Evolutionary conservation across 805 yeast genomes (phyloP), one percentile per base, ranked within the genome.

Genomic region (Candida alai): DNA sequence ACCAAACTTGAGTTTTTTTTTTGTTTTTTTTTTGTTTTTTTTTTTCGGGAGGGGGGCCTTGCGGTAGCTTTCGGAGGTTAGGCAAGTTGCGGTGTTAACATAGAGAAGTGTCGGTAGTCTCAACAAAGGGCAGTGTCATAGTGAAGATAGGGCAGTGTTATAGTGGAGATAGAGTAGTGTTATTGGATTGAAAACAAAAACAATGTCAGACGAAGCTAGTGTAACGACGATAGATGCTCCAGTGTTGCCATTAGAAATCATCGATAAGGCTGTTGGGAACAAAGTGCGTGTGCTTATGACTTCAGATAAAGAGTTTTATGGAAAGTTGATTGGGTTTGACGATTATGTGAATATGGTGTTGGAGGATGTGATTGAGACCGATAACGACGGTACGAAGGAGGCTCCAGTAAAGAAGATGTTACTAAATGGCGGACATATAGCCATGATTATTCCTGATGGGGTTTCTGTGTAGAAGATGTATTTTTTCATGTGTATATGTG

Each of bases 281-380:
- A 70, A 73, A 36, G 78, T 90, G 25, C 76, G 84, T 73, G 84
- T 88, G 17, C 69, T 86, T 34, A 67, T 86, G 62, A 53, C 72
- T 28, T 65, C 60, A 41, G 67, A 71, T 39, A 77, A 77, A 54
- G 97, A 89, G 55, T 93, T 87, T 54, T 72, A 74, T n/a, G 98
- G 98, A 1, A 85, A 79, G 4, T 67, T 93, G 33, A 75, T 83
- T 19, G 97, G 97, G 1, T 90, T 90, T 58, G 98, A 93, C 56
- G 97, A 93, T 59, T 90, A 82, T 49, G 97, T 93, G 40, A 93
- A 86, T 54, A 78, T 89, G 59, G 95, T 93, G 8, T 69, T 93
- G 34, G 84, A 84, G 47, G 80, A 89, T 48, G 97, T 83, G 23
- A 71, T 72, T 6, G 95, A 85, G 36, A 51, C 52, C 4, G 74